A percentile compares a stretch with the other conserved stretches of the same genome.
phyloP scores from a whole-genome alignment of 73 alveolate genomes.

The Urostyla sp. region DNA sequence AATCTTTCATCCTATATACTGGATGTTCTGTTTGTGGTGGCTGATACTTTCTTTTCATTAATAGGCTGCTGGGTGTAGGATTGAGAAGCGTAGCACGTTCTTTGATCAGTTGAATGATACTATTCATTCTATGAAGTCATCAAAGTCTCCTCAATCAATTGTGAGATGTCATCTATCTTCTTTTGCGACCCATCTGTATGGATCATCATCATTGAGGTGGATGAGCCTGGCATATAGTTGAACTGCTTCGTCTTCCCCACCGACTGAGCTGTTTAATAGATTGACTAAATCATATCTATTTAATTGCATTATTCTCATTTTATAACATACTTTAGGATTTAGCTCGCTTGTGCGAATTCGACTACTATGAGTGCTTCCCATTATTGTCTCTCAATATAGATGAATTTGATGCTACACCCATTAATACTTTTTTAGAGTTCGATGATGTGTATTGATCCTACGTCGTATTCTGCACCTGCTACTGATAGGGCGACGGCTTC shows the following conservation, averaged over 20 bases:
- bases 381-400: too few relatives aligned
- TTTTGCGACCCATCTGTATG: background rate
- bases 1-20: conserved; percentile 33
- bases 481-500: background rate
- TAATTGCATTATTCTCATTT: background rate
- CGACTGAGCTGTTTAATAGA: background rate
- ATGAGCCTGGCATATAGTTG: background rate
- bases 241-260: background rate
- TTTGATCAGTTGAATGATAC: too few relatives aligned
- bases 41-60: too few relatives aligned
- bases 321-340: conserved; percentile 7
- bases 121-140: too few relatives aligned
- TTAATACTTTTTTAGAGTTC: background rate
- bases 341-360: conserved; percentile 34
- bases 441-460: conserved; percentile 1
- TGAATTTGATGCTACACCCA: background rate
- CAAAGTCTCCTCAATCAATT: background rate
- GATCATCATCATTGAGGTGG: conserved; percentile 5
- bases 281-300: background rate
- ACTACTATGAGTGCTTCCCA: background rate
- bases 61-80: too few relatives aligned
- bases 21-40: conserved; percentile 14
- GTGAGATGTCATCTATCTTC: background rate
- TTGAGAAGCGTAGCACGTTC: too few relatives aligned
- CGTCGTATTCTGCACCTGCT: background rate